Base-by-base conservation (phyloP, 306 rosid species). In the Rosa rugosa region DNA sequence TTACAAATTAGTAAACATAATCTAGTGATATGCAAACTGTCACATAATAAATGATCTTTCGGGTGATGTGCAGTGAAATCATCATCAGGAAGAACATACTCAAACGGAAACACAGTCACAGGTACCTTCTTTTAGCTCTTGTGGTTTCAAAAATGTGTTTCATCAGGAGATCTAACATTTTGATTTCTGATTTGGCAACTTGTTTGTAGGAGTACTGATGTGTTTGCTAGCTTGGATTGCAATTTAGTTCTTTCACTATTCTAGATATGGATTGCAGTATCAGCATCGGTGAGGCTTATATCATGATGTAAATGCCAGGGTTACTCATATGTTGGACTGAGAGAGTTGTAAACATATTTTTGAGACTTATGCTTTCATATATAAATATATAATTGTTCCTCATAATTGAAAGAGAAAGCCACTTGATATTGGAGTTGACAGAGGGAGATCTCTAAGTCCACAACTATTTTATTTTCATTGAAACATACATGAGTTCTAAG, bases 191-290 rank as follows among this genome's bases (percentile, higher is more conserved):
- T 40, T 75, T 10, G n/a, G n/a, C 38, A 27, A 25, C 54, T 9
- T 60, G 41, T 76, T 51, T 83, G 83, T 85, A 92, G 97, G 93
- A 78, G 38, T 86, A 27, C 69, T 84, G 72, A 60, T 78, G 78
- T 80, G 62, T 51, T 47, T 83, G 73, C 56, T 92, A 41, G 73
- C 83, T 31, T 81, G 88, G 89, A 67, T 87, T 77, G 67, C 82
- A 80, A 45, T 10, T 45, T 78, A 60, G 67, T 62, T 27, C 31
- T 27, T 27, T 27, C 31, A 23, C 69, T 67, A 69, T 59, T 72
- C 72, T 36, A 82, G 83, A 80, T 27, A 78, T 13, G 53, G 23
- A 45, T 8, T 63, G 16, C 41, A 57, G 42, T 17, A 12, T 16
- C n/a, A 18, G 27, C 56, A 60, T 40, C 8, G 8, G 17, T 34